A percentile compares a stretch with the other conserved stretches of the same genome.
phyloP scores from a whole-genome alignment of 495 filamentous ascomycete genomes.

The Daldinia bambusicola region DNA sequence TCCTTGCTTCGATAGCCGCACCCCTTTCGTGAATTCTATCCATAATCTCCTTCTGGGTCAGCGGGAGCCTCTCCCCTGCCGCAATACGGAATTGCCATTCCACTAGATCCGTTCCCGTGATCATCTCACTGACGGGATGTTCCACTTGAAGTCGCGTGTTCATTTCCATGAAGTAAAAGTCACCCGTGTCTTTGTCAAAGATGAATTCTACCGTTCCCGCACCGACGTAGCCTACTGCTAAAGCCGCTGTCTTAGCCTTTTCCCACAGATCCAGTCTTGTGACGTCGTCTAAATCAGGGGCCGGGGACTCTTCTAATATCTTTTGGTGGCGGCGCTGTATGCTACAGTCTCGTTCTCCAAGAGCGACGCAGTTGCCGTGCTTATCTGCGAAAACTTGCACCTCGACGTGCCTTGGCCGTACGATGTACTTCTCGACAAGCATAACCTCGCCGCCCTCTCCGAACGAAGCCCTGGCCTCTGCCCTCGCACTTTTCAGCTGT shows the following conservation, averaged over 20 bases:
- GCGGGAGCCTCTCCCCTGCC: slow-evolving; percentile 83
- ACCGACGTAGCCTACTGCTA: slow-evolving; percentile 94
- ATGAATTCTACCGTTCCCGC: slow-evolving; percentile 99
- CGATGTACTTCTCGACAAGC: slow-evolving; percentile 96
- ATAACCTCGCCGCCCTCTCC: slow-evolving; percentile 88
- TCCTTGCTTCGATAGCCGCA: slow-evolving; percentile 92
- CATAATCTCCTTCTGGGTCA: slow-evolving; percentile 86
- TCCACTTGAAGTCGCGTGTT: slow-evolving; percentile 97
- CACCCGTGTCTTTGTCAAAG: slow-evolving; percentile 91
- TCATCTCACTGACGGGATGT: slow-evolving; percentile 97
- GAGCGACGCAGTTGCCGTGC: slow-evolving; percentile 82
- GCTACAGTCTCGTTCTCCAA: slow-evolving; percentile 89
- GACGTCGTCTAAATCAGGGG: slow-evolving; percentile 80
- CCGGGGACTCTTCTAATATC: slow-evolving; percentile 95
- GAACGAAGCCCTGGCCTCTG: slow-evolving; percentile 90
- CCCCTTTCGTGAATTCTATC: slow-evolving; percentile 77
- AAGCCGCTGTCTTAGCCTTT: slow-evolving; percentile 87
- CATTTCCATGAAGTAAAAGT: slow-evolving; percentile 99
- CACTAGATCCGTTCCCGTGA: slow-evolving; percentile 94
- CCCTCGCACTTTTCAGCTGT: slow-evolving; percentile 86
- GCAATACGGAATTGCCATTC: slow-evolving; percentile 96
- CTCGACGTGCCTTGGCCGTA: slow-evolving; percentile 93
- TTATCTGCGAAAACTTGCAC: slow-evolving; percentile 97
- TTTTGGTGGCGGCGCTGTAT: slow-evolving; percentile 94
- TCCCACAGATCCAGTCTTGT: slow-evolving; percentile 91